phyloP scores from a whole-genome alignment of 192 early-diverging fungal genomes.

The Mortierella claussenii region DNA sequence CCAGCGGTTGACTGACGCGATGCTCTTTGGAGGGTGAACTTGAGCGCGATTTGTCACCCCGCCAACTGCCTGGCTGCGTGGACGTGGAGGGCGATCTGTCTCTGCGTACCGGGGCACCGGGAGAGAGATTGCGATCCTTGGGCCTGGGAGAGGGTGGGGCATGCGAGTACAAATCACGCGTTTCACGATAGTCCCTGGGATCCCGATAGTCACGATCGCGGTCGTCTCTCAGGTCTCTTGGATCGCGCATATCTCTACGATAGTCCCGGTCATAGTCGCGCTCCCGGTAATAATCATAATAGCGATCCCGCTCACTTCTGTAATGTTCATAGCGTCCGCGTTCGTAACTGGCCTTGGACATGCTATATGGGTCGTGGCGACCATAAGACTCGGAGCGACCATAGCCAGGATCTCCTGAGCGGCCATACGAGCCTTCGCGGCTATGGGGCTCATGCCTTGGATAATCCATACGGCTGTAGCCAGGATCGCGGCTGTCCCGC shows the following conservation, averaged over 20 bases:
- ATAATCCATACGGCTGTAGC: slow-evolving; percentile 38
- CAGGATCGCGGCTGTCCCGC: slow-evolving; percentile 18
- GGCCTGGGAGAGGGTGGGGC: slow-evolving; percentile 31
- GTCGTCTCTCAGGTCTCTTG: slow-evolving; percentile 21
- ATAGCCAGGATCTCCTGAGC: slow-evolving; percentile 26
- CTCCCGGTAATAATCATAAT: slow-evolving; percentile 43
- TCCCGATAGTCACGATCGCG: slow-evolving; percentile 29
- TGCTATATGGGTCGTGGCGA: slow-evolving; percentile 33
- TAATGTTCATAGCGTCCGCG: slow-evolving; percentile 51
- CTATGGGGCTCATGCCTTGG: slow-evolving; percentile 29
- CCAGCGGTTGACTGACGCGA: background rate
- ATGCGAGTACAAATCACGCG: slow-evolving; percentile 14
- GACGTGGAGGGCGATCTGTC: slow-evolving; percentile 24
- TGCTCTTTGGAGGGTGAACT: slow-evolving; percentile 16
- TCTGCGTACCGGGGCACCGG: slow-evolving; percentile 2
- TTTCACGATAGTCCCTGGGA: slow-evolving; percentile 22
- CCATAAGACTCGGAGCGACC: slow-evolving; percentile 30
- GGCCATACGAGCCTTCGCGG: slow-evolving; percentile 37
- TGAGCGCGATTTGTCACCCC: slow-evolving; percentile 18
- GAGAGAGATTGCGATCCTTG: slow-evolving; percentile 29
- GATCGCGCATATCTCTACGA: slow-evolving; percentile 29
- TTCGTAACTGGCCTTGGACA: slow-evolving; percentile 33
- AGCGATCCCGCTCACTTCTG: slow-evolving; percentile 33
- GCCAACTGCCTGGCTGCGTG: slow-evolving; percentile 15
- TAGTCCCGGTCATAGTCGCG: slow-evolving; percentile 46